A percentile compares a stretch with the other conserved stretches of the same genome.
Evolutionary conservation across 192 early-diverging fungal species (phyloP).

Genomic region (Backusella westeae): DNA sequence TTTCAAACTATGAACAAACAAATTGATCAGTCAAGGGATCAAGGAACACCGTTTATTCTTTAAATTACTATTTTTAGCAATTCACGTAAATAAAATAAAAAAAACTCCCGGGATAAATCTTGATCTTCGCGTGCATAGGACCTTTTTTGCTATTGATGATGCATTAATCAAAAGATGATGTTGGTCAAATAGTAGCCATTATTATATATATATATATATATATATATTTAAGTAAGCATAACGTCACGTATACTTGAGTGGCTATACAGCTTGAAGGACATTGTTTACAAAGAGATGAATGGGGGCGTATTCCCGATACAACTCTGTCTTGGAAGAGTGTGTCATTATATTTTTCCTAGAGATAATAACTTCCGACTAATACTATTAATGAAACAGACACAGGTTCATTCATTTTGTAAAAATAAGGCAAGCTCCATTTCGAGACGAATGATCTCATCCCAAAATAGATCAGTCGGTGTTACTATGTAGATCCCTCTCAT

Average conservation of each 20-base stretch:
- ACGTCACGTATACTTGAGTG: too few species aligned
- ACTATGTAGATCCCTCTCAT: too few species aligned
- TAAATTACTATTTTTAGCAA: background rate
- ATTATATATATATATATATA: too few species aligned
- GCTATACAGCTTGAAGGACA: too few species aligned
- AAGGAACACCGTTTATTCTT: background rate
- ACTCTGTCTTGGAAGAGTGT: background rate
- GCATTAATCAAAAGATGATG: too few species aligned
- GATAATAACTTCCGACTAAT: background rate
- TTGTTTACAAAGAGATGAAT: too few species aligned
- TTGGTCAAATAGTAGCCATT: too few species aligned
- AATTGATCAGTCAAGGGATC: background rate
- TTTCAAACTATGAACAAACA: background rate
- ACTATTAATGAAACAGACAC: too few species aligned
- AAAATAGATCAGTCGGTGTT: too few species aligned
- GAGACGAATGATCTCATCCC: too few species aligned
- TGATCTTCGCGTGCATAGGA: background rate
- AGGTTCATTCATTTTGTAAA: background rate
- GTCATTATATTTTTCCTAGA: background rate
- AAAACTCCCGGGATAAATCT: background rate
- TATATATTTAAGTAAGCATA: too few species aligned
- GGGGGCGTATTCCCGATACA: background rate
- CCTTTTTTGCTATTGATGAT: background rate
- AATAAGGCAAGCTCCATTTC: too few species aligned
- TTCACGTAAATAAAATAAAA: background rate